Evolutionary conservation across 140 eudicot genomes (phyloP).

Genomic region (Anethum foeniculum): DNA sequence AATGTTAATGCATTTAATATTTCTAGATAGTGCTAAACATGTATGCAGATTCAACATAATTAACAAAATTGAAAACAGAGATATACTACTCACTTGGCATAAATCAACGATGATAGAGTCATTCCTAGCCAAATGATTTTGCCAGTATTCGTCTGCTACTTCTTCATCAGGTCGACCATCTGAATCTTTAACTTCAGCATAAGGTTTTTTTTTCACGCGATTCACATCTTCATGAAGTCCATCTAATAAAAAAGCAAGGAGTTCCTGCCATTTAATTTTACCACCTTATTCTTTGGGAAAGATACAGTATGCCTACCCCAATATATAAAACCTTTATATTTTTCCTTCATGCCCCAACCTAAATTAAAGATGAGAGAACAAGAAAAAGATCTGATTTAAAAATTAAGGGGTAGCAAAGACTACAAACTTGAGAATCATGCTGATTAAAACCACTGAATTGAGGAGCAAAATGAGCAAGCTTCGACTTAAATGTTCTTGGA

Average conservation of each 20-base stretch:
- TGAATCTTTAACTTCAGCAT: conserved; percentile 56
- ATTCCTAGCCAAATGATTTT: conserved; percentile 74
- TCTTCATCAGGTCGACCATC: conserved; percentile 72
- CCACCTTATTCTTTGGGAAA: conserved; percentile 14
- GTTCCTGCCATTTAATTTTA: conserved; percentile 49
- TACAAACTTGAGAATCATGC: conserved; percentile 91
- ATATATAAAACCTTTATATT: background rate
- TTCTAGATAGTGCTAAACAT: background rate
- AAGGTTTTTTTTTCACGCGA: conserved; percentile 88
- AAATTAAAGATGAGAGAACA: background rate
- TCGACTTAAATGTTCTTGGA: conserved; percentile 66
- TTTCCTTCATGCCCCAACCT: background rate
- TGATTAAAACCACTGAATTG: conserved; percentile 92
- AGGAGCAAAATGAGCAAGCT: conserved; percentile 80
- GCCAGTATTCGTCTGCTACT: conserved; percentile 91
- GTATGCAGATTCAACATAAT: background rate
- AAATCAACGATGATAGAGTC: conserved; percentile 87
- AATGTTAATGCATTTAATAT: background rate
- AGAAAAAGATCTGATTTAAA: conserved; percentile 3
- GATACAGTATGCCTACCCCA: background rate
- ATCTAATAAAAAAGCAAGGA: conserved; percentile 90
- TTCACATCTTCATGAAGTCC: conserved; percentile 96
- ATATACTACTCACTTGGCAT: conserved; percentile 53
- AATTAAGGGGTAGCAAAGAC: conserved; percentile 6
- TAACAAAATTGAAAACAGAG: background rate